Base-by-base conservation (phyloP, 73 alveolate genomes). In the Tetrahymena elliotti region DNA sequence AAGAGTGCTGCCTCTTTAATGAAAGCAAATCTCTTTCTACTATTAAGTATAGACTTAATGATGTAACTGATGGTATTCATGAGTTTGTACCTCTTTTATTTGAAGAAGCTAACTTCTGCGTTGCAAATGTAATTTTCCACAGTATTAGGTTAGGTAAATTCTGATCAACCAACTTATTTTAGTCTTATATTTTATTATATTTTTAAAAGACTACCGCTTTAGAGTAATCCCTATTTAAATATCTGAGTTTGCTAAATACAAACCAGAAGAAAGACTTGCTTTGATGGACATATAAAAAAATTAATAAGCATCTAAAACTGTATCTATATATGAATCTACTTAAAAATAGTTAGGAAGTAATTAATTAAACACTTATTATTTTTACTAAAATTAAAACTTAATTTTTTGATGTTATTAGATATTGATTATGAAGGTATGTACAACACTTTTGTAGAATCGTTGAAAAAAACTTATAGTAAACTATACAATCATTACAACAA, bases 341-440 rank as follows among this genome's bases (percentile, higher is more conserved):
- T 53, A 94, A 38, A 94, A 94, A 35, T 22, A 94, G 93, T 88
- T 16, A 84, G 94, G 96, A 83, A 36, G 93, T 94, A 38, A 94
- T 68, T 8, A 13, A 47, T 3, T 41, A 6, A 47, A 13, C n/a
- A n/a, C 13, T 12, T 47, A 6, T 41, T 2, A 41, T 22, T 2
- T 47, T 8, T 47, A 18, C 20, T 27, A 47, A 12, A 47, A 3
- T 47, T 22, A 47, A 47, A 47, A 47, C 13, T 8, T 3, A 47
- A 47, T 13, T 12, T 15, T 47, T 18, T 47, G 20, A 47, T 18
- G 13, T 47, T 47, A 24, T 10, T 10, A 53, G 96, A 94, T 35
- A 41, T 94, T 83, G 96, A 94, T 94, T 94, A 94, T 88, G 83
- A 94, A 27, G 93, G 95, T 2, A 94, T 94, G 96, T 40, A 94